Evolutionary conservation across 176 grass and related monocot species (phyloP).

Genomic region (Raddia distichophylla): DNA sequence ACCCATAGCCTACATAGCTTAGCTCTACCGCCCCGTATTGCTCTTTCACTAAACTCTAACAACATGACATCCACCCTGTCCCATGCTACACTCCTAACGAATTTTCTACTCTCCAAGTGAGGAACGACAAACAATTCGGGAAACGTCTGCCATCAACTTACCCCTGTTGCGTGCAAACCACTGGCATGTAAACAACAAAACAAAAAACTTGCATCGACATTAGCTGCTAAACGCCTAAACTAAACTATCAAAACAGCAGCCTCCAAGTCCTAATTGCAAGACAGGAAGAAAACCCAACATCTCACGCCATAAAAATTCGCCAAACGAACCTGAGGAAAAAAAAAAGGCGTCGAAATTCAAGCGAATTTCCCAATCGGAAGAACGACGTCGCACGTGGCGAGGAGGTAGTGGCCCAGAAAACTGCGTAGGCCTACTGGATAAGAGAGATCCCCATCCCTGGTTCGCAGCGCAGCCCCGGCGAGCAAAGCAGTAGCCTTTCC

Average conservation of each 20-base stretch:
- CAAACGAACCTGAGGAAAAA: neutral
- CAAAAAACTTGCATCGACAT: slow-evolving; percentile 28
- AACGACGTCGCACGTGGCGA: slow-evolving; percentile 40
- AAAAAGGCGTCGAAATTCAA: neutral
- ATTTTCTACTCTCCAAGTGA: too few species aligned
- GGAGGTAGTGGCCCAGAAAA: slow-evolving; percentile 30
- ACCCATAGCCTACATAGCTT: too few species aligned
- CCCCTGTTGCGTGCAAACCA: slow-evolving; percentile 19
- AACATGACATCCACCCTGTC: too few species aligned
- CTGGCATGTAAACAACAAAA: slow-evolving; percentile 10
- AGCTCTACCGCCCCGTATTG: too few species aligned
- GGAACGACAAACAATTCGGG: neutral
- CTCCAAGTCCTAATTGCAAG: neutral
- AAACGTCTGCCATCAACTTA: neutral
- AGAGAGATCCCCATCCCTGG: slow-evolving; percentile 49
- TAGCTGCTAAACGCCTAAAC: slow-evolving; percentile 26
- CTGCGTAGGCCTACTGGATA: slow-evolving; percentile 45
- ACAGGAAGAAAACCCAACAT: slow-evolving; percentile 48
- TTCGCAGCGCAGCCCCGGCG: slow-evolving; percentile 7
- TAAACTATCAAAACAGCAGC: slow-evolving; percentile 25
- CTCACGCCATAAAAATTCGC: slow-evolving; percentile 19
- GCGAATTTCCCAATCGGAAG: slow-evolving; percentile 29
- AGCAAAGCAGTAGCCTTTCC: slow-evolving; percentile 57
- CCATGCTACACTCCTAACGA: too few species aligned
- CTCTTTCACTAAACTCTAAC: too few species aligned